These are phyloP conservation scores for Nothopassalora personata DNA, from an alignment of 2,329 filamentous ascomycete species.

Conservation along the genomic window DNA sequence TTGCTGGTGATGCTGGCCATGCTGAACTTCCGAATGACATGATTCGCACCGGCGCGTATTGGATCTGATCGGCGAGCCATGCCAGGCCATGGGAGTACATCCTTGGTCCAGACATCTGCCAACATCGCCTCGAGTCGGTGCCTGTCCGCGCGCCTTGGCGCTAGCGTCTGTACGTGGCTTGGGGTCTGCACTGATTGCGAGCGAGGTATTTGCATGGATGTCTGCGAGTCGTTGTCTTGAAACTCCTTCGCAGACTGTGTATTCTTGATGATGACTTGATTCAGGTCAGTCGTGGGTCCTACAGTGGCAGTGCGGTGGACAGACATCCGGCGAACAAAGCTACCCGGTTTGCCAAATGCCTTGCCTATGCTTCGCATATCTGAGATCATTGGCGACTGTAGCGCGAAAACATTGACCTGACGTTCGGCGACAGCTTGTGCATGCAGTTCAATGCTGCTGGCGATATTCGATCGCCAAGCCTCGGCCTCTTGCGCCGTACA, in stretches of 20 bases:
- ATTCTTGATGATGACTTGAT: constrained; percentile 80
- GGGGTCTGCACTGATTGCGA: constrained; percentile 75
- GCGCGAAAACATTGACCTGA: constrained; percentile 42
- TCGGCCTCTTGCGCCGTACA: constrained; percentile 75
- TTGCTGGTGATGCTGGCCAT: constrained; percentile 72
- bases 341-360: constrained; percentile 67
- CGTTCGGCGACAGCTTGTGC: constrained; percentile 48
- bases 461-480: constrained; percentile 70
- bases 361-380: constrained; percentile 69
- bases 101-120: constrained; percentile 76
- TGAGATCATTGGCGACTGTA: constrained; percentile 61
- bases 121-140: constrained; percentile 69
- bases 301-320: constrained; percentile 74
- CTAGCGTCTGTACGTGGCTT: constrained; percentile 63
- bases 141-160: constrained; percentile 69
- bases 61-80: constrained; percentile 66
- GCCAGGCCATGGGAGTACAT: constrained; percentile 74
- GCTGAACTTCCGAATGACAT: constrained; percentile 82
- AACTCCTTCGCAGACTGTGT: constrained; percentile 63
- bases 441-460: constrained; percentile 47
- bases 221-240: constrained; percentile 36
- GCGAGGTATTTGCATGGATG: constrained; percentile 59
- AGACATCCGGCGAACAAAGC: constrained; percentile 62
- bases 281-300: constrained; percentile 60
- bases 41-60: constrained; percentile 72